Percentiles rank a stretch among this genome's conserved stretches.
Evolutionary conservation across 768 basidiomycete species (phyloP).

Genomic region (Collybia mongolica): DNA sequence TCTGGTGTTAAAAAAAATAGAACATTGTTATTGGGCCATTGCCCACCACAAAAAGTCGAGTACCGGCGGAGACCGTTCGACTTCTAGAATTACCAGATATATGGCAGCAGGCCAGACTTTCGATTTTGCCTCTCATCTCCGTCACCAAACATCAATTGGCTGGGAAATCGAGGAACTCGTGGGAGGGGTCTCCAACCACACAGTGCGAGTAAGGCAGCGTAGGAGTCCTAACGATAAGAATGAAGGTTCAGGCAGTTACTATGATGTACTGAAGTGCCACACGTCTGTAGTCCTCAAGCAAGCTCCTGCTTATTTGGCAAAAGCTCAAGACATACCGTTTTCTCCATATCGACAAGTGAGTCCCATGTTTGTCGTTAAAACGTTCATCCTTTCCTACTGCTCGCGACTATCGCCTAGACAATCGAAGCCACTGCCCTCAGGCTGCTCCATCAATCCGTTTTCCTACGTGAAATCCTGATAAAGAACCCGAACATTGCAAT

Average conservation of each 20-base stretch:
- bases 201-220: neutral
- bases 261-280: neutral
- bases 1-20: no score
- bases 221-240: neutral
- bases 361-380: neutral
- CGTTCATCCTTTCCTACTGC: neutral
- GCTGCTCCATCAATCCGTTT: neutral
- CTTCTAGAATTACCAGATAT: neutral
- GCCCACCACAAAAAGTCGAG: no score
- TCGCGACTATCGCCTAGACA: constrained; percentile 2
- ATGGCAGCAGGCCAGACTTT: constrained; percentile 3
- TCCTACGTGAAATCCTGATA: neutral
- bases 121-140: constrained; percentile 2
- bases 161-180: constrained; percentile 2
- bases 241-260: neutral
- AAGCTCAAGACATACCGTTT: constrained; percentile 4
- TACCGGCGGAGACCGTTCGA: neutral
- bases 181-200: constrained; percentile 2
- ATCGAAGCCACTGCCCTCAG: constrained; percentile 3
- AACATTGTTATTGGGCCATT: no score
- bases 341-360: constrained; percentile 8
- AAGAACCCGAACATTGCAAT: neutral
- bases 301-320: constrained; percentile 4
- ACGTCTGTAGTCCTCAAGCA: constrained; percentile 3
- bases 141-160: neutral